Conservation (phyloP, 805 yeast genomes). For the Ogataea angusta region DNA sequence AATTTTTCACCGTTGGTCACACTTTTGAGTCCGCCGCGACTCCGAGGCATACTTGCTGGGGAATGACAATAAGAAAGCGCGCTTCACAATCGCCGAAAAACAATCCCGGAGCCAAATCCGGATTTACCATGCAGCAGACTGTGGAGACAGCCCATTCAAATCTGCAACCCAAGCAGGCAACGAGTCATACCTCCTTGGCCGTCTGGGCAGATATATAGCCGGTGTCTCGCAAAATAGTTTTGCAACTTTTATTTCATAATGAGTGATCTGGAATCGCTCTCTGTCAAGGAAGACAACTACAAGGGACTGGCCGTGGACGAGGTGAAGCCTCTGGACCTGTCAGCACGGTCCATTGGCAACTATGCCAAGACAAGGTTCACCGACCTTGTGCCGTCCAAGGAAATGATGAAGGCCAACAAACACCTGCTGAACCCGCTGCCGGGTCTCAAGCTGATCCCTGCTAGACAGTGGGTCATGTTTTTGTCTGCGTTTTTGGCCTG, state of each 20-base stretch:
- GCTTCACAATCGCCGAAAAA: neutral
- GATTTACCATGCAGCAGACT: neutral
- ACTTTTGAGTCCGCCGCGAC: conserved; percentile 1
- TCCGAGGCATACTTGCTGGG: neutral
- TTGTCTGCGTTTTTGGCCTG: conserved; percentile 52
- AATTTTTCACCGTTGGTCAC: conserved; percentile 4
- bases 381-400: conserved; percentile 47
- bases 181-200: neutral
- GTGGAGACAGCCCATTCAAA: neutral
- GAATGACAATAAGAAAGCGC: neutral
- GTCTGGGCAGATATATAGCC: neutral
- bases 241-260: conserved; percentile 1
- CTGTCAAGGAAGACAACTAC: conserved; percentile 10
- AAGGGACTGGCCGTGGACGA: conserved; percentile 1
- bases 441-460: conserved; percentile 45
- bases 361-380: conserved; percentile 48
- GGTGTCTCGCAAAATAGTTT: neutral
- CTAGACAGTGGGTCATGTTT: conserved; percentile 57
- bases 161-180: neutral
- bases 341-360: conserved; percentile 21
- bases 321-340: conserved; percentile 30
- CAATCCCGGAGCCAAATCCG: neutral
- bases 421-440: conserved; percentile 62
- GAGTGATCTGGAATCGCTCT: conserved; percentile 16
- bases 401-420: conserved; percentile 33